Percentiles rank a stretch among this genome's conserved stretches.
phyloP scores from a whole-genome alignment of 148 eudicot species.

The Rhododendron molle region DNA sequence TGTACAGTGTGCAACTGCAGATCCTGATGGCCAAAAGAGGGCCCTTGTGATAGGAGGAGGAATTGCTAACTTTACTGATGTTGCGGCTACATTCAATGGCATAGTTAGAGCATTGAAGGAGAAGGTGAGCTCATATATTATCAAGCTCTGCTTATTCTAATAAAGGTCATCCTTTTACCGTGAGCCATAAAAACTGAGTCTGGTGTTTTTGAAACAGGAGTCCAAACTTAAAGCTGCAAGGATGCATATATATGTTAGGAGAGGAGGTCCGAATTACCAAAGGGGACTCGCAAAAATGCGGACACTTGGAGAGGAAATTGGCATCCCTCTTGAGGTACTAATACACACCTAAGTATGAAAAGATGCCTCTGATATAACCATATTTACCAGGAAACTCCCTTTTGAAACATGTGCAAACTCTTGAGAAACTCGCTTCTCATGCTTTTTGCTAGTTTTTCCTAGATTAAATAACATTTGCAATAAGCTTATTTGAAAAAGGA shows the following conservation, averaged over 20 bases:
- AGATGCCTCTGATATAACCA: background rate
- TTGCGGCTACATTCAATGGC: constrained; percentile 90
- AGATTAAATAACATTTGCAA: too few relatives aligned
- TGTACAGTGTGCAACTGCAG: constrained; percentile 87
- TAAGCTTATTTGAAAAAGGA: too few relatives aligned
- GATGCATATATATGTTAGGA: constrained; percentile 87
- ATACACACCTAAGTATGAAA: background rate
- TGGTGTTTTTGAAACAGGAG: constrained; percentile 27
- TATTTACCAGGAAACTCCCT: too few relatives aligned
- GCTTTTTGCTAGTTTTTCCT: background rate
- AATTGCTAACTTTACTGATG: constrained; percentile 96
- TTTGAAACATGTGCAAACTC: background rate
- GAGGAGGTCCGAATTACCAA: constrained; percentile 99
- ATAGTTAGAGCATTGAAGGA: constrained; percentile 58
- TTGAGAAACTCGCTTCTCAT: background rate
- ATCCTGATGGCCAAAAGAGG: constrained; percentile 83
- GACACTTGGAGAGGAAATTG: constrained; percentile 81
- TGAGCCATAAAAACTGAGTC: background rate
- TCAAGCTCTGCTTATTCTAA: background rate
- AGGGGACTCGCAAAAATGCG: constrained; percentile 95
- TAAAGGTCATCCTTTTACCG: background rate
- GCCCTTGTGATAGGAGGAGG: constrained; percentile 99
- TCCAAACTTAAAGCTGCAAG: constrained; percentile 91
- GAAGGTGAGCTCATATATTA: constrained; percentile 30
- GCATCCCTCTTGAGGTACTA: constrained; percentile 87